Conservation (phyloP, 441 rosid genomes). For the Gossypium armourianum region DNA sequence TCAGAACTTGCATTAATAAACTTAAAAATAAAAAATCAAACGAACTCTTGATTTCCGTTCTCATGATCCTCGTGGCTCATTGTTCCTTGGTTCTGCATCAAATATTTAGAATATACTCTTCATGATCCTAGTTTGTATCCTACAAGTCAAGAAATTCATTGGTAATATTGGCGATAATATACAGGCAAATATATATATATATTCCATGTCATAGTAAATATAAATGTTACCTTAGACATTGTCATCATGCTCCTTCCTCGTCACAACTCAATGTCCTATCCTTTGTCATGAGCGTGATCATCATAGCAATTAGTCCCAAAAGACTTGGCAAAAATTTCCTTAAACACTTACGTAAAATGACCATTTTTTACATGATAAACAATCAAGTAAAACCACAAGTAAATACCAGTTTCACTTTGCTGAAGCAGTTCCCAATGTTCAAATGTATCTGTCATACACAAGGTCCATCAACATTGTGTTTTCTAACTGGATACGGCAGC, state of each 20-base stretch:
- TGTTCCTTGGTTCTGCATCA: no score
- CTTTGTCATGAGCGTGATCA: not conserved
- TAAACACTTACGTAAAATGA: not conserved
- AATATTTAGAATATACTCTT: not conserved
- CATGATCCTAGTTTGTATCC: not conserved
- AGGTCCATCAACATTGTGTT: not conserved
- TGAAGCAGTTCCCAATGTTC: conserved; percentile 4
- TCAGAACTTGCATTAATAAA: not conserved
- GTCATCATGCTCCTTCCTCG: not conserved
- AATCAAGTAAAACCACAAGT: not conserved
- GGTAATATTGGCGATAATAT: not conserved
- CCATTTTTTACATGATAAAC: not conserved
- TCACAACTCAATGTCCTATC: not conserved
- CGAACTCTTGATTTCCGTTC: no score
- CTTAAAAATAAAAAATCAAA: no score
- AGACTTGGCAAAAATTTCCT: not conserved
- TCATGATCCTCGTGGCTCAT: no score
- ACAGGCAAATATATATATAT: not conserved
- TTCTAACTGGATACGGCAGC: not conserved
- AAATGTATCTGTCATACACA: not conserved
- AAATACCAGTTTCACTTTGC: not conserved
- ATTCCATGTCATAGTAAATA: not conserved
- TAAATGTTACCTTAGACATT: not conserved
- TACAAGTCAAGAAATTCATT: not conserved
- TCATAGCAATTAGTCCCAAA: not conserved